A percentile compares a stretch with the other conserved stretches of the same genome.
Evolutionary conservation across 179 eudicot species (phyloP).

Genomic region (Patellifolia procumbens): DNA sequence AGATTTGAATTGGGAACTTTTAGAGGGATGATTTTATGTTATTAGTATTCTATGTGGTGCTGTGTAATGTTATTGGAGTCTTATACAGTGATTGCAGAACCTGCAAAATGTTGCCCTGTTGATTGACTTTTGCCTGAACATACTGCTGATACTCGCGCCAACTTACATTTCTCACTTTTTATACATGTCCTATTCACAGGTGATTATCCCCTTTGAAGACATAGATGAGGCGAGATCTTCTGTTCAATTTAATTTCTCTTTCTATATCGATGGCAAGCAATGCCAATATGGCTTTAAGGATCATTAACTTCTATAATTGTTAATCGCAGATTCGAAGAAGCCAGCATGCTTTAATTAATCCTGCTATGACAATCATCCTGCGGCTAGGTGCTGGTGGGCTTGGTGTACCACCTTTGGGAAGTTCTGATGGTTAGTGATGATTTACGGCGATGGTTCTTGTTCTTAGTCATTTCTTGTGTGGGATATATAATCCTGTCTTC

Average conservation of each 20-base stretch:
- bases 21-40: not conserved
- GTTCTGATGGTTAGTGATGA: conserved; percentile 75
- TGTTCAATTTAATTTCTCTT: conserved; percentile 13
- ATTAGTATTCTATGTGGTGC: not conserved
- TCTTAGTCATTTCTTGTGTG: not conserved
- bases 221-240: conserved; percentile 69
- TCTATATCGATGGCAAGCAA: not conserved
- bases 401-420: conserved; percentile 97
- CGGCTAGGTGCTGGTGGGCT: conserved; percentile 97
- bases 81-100: not conserved
- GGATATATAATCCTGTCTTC: not conserved
- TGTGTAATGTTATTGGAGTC: not conserved
- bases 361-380: conserved; percentile 84
- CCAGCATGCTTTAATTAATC: conserved; percentile 94
- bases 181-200: conserved; percentile 48
- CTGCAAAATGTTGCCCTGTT: not conserved
- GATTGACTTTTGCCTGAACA: not conserved
- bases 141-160: not conserved
- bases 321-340: conserved; percentile 72
- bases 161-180: conserved; percentile 18
- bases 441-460: not conserved
- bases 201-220: conserved; percentile 79
- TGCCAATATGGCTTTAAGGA: not conserved
- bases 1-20: not conserved
- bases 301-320: conserved; percentile 10